phyloP scores from a whole-genome alignment of 352 stramenopile genomes.

The Phytophthora uliginosa region DNA sequence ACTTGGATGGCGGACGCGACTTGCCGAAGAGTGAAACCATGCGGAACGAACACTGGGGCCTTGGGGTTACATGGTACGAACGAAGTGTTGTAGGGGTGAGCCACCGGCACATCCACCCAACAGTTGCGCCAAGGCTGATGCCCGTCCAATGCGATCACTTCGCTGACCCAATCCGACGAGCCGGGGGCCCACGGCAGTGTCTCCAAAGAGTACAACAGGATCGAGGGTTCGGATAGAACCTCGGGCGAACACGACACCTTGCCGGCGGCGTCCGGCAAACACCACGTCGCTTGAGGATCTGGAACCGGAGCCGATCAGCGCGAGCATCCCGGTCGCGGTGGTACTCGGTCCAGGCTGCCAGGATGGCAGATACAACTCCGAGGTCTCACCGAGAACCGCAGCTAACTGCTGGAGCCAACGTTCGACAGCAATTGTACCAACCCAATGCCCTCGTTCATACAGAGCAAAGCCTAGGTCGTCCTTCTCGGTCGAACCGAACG shows the following conservation, averaged over 20 bases:
- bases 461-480: neutral
- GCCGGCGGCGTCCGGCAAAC: neutral
- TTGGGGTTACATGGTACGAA: constrained; percentile 1
- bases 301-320: neutral
- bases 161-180: neutral
- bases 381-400: neutral
- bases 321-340: neutral
- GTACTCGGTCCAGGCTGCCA: neutral
- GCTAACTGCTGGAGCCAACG: neutral
- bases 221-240: neutral
- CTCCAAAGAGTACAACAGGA: constrained; percentile 10
- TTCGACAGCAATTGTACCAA: neutral
- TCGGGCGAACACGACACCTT: neutral
- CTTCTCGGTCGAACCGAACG: neutral
- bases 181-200: neutral
- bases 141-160: neutral
- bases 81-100: too few relatives aligned
- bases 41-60: neutral
- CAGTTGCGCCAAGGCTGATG: constrained; percentile 3
- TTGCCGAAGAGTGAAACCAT: neutral
- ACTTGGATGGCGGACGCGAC: neutral
- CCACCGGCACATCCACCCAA: neutral
- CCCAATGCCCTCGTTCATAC: constrained; percentile 2
- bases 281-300: neutral
- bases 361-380: neutral